Evolutionary conservation across 257 asterid genomes (phyloP).

Genomic region (Solanum tarapatanum): DNA sequence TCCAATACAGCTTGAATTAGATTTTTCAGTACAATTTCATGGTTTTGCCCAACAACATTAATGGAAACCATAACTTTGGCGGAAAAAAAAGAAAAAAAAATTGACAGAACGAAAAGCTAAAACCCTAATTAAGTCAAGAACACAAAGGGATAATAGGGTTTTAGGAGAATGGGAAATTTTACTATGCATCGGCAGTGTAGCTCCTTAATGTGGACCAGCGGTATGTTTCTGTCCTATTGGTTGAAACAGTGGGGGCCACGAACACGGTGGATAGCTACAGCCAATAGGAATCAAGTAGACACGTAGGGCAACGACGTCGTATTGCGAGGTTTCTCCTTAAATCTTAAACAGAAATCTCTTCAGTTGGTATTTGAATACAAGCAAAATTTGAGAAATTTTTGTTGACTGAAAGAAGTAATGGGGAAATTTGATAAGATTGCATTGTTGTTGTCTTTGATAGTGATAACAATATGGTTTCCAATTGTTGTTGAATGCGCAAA

Average conservation of each 20-base stretch:
- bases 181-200: background rate
- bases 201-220: background rate
- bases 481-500: slow-evolving; percentile 44
- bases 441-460: background rate
- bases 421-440: slow-evolving; percentile 14
- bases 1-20: slow-evolving; percentile 29
- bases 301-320: slow-evolving; percentile 9
- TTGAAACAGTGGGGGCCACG: background rate
- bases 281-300: slow-evolving; percentile 24
- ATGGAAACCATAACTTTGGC: slow-evolving; percentile 26
- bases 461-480: slow-evolving; percentile 27
- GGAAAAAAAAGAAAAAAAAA: background rate
- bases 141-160: background rate
- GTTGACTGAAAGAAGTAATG: slow-evolving; percentile 18
- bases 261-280: background rate
- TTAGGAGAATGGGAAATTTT: background rate
- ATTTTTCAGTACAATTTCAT: slow-evolving; percentile 21
- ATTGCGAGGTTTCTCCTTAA: background rate
- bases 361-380: background rate
- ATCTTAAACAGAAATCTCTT: background rate
- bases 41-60: slow-evolving; percentile 28
- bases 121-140: background rate
- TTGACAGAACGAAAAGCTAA: background rate
- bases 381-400: background rate
- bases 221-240: background rate